phyloP scores from a whole-genome alignment of 1,284 basidiomycete genomes.

The Ceratobasidium sp. region DNA sequence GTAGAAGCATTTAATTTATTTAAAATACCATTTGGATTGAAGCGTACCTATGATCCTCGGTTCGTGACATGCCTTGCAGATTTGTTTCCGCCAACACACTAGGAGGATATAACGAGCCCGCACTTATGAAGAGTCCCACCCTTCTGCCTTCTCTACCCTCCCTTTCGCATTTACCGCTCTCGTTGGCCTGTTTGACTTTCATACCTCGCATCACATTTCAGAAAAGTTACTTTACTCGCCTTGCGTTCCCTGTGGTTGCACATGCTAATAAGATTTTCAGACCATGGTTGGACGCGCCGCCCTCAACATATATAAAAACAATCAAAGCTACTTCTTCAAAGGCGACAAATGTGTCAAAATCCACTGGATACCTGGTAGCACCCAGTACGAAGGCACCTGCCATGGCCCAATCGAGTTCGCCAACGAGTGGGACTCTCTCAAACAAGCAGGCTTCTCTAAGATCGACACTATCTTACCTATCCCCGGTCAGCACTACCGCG shows the following conservation, averaged over 20 bases:
- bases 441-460: constrained; percentile 16
- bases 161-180: neutral
- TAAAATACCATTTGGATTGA: too few species aligned
- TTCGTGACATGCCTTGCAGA: too few species aligned
- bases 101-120: too few species aligned
- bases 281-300: constrained; percentile 37
- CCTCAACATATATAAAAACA: constrained; percentile 17
- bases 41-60: too few species aligned
- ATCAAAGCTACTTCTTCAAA: constrained; percentile 38
- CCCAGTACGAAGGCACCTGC: neutral
- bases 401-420: constrained; percentile 32
- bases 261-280: neutral
- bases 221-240: neutral
- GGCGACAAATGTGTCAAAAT: constrained; percentile 42
- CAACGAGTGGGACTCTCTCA: constrained; percentile 31
- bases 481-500: constrained; percentile 17
- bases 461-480: constrained; percentile 38
- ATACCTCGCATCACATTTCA: neutral
- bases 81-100: too few species aligned
- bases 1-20: too few species aligned
- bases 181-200: neutral
- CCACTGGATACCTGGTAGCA: constrained; percentile 21
- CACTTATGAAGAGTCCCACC: too few species aligned
- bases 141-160: neutral
- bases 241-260: neutral